These are phyloP conservation scores for Anethum foeniculum DNA, from an alignment of 140 eudicot species.

Conservation along the genomic window DNA sequence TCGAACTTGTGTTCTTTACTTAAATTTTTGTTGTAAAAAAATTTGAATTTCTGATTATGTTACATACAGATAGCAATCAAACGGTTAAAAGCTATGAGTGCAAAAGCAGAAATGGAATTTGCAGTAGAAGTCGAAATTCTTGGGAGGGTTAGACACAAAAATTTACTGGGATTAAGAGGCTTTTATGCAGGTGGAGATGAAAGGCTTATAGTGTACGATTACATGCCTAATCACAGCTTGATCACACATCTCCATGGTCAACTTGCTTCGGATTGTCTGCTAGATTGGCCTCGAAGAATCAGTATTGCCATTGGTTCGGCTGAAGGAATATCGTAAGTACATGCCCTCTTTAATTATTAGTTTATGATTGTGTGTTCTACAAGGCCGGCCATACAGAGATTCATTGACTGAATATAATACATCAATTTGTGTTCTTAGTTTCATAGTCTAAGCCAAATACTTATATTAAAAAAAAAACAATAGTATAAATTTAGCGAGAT, in stretches of 20 bases:
- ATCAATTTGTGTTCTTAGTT: not conserved
- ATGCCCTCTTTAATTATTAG: not conserved
- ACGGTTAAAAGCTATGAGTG: constrained; percentile 62
- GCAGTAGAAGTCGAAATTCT: constrained; percentile 79
- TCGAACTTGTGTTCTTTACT: not conserved
- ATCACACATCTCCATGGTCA: constrained; percentile 76
- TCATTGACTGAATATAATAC: not conserved
- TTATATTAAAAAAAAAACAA: not conserved
- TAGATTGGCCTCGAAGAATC: constrained; percentile 74
- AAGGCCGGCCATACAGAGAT: not conserved
- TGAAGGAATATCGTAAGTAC: constrained; percentile 67
- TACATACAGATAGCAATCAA: constrained; percentile 71
- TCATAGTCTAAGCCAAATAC: not conserved
- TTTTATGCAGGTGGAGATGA: constrained; percentile 79
- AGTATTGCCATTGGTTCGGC: constrained; percentile 68
- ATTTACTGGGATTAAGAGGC: constrained; percentile 62
- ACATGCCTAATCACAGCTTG: constrained; percentile 87
- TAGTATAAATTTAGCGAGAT: not conserved
- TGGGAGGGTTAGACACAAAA: constrained; percentile 73
- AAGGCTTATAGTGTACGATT: constrained; percentile 79
- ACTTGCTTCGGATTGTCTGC: constrained; percentile 51
- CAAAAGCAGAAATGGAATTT: constrained; percentile 89
- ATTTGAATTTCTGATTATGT: not conserved
- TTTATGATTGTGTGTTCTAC: not conserved
- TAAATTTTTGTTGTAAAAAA: not conserved